A percentile compares a stretch with the other conserved stretches of the same genome.
phyloP scores from a whole-genome alignment of 495 filamentous ascomycete genomes.

The Neurospora terricola region DNA sequence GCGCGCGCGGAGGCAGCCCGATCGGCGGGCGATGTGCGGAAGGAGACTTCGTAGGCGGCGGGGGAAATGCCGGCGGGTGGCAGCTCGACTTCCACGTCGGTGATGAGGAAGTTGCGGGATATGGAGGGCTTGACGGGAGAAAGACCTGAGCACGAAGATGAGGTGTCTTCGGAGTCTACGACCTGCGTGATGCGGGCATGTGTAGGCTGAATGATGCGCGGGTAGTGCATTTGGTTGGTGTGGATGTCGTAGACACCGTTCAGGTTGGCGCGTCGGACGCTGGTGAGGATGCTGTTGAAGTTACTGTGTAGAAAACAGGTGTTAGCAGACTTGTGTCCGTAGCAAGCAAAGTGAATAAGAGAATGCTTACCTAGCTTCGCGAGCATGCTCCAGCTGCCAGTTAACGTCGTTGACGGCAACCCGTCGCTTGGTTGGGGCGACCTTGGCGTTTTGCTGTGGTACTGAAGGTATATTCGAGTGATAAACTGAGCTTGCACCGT shows the following conservation, averaged over 20 bases:
- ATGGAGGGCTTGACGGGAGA: conserved; percentile 53
- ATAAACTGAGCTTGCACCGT: conserved; percentile 90
- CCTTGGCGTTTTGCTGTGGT: conserved; percentile 66
- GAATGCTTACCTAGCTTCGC: conserved; percentile 66
- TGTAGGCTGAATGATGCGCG: conserved; percentile 81
- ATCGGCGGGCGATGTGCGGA: conserved; percentile 24
- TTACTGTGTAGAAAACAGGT: conserved; percentile 39
- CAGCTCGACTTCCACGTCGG: conserved; percentile 58
- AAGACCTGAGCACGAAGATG: conserved; percentile 39
- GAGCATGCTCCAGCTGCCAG: conserved; percentile 92
- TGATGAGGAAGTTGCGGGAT: conserved; percentile 63
- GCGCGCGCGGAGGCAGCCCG: conserved; percentile 7
- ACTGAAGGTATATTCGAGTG: conserved; percentile 71
- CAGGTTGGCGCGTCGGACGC: conserved; percentile 53
- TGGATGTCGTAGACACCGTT: conserved; percentile 85
- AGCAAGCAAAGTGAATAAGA: background rate
- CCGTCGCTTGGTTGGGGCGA: conserved; percentile 57
- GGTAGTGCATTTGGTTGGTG: conserved; percentile 83
- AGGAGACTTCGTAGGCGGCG: conserved; percentile 37
- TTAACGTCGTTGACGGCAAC: conserved; percentile 91
- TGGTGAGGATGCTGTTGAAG: conserved; percentile 65
- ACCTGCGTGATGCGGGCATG: conserved; percentile 72
- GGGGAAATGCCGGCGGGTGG: conserved; percentile 35
- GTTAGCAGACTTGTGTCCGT: conserved; percentile 6
- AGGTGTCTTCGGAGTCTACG: conserved; percentile 16